phyloP scores from a whole-genome alignment of 176 grass and related monocot species.

The Thalia dealbata region DNA sequence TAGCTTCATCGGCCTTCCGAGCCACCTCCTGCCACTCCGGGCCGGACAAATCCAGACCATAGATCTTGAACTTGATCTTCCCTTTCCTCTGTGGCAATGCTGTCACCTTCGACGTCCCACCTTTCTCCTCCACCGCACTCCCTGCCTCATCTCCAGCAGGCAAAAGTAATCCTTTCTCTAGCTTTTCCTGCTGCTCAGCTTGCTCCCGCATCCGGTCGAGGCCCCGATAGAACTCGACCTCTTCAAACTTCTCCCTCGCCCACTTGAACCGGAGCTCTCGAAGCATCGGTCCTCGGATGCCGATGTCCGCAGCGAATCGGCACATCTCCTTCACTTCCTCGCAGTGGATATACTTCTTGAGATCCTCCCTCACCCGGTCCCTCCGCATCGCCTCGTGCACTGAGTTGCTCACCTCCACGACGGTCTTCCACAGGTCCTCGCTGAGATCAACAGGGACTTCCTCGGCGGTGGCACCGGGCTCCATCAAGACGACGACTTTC shows the following conservation, averaged over 20 bases:
- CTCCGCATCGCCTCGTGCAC: conserved; percentile 44
- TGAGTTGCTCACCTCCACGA: conserved; percentile 52
- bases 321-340: conserved; percentile 92
- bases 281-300: conserved; percentile 66
- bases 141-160: background rate
- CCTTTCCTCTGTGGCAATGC: conserved; percentile 75
- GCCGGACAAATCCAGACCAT: conserved; percentile 76
- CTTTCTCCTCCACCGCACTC: background rate
- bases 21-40: conserved; percentile 71
- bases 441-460: conserved; percentile 33
- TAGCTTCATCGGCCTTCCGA: conserved; percentile 37
- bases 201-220: conserved; percentile 45
- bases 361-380: conserved; percentile 44
- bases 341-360: conserved; percentile 59
- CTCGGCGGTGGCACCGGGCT: background rate
- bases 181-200: conserved; percentile 26
- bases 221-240: conserved; percentile 67
- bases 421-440: conserved; percentile 39
- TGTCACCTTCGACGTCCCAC: conserved; percentile 22
- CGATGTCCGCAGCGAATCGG: conserved; percentile 67
- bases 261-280: conserved; percentile 95
- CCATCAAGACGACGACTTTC: conserved; percentile 42
- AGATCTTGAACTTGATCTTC: conserved; percentile 69
- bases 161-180: conserved; percentile 8
- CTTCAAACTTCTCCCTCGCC: conserved; percentile 79